Evolutionary conservation across 2,329 filamentous ascomycete genomes (phyloP).

Genomic region (Zymoseptoria pseudotritici): DNA sequence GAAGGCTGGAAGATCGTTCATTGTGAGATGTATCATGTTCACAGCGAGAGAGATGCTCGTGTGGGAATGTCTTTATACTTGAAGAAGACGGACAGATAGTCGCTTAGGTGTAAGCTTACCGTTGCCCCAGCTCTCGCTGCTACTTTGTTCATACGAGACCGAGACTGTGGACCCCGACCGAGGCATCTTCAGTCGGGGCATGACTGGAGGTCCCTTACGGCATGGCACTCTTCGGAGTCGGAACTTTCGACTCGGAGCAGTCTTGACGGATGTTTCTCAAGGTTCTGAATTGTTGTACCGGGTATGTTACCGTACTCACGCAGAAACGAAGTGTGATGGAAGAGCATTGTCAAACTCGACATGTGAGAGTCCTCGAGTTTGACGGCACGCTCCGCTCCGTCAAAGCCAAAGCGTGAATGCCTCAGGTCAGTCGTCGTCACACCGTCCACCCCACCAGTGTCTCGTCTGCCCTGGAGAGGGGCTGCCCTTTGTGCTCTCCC

Average conservation of each 20-base stretch:
- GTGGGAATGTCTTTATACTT: neutral
- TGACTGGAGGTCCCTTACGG: neutral
- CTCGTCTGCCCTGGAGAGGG: neutral
- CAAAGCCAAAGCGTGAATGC: too few species aligned
- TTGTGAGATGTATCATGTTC: conserved; percentile 14
- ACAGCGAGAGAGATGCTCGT: neutral
- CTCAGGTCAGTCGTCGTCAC: neutral
- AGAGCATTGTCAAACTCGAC: neutral
- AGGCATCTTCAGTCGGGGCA: neutral
- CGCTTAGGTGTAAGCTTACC: neutral
- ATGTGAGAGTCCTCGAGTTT: neutral
- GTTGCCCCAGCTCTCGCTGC: neutral
- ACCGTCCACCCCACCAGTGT: neutral
- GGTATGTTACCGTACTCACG: too few species aligned
- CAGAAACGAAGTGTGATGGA: neutral
- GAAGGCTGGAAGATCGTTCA: conserved; percentile 26
- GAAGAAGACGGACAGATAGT: neutral
- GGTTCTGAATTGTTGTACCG: too few species aligned
- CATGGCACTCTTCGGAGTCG: neutral
- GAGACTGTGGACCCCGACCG: neutral
- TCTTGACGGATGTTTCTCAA: neutral
- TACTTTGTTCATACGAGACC: neutral
- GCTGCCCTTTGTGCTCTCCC: neutral
- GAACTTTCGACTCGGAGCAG: neutral
- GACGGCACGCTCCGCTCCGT: neutral